Percentiles rank a stretch among this genome's conserved stretches.
Conservation (phyloP, 192 early-diverging fungal genomes). For the Backusella westeae region DNA sequence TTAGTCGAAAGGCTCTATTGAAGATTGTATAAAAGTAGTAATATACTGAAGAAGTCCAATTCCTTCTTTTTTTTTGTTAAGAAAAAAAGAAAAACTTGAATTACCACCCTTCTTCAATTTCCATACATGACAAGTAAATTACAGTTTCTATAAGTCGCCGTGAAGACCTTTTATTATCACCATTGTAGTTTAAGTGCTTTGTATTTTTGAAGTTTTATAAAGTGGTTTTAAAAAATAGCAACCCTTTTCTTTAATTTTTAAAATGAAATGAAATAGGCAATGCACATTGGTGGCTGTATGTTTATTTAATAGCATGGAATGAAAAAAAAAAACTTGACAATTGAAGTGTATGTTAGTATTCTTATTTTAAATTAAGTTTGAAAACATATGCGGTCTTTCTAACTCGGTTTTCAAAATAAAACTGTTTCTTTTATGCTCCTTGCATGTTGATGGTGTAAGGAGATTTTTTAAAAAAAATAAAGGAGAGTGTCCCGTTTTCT, state of each 20-base stretch:
- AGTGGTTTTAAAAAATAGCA: neutral
- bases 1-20: neutral
- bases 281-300: neutral
- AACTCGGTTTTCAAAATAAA: neutral
- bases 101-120: neutral
- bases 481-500: neutral
- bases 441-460: neutral
- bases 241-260: neutral
- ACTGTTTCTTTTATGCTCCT: neutral
- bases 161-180: neutral
- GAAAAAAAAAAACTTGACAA: neutral
- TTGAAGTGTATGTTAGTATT: neutral
- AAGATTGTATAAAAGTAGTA: neutral
- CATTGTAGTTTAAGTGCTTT: neutral
- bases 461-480: neutral
- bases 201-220: neutral
- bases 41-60: neutral
- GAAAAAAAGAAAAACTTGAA: neutral
- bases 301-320: neutral
- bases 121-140: too few species aligned
- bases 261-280: neutral
- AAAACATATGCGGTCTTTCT: neutral
- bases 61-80: neutral
- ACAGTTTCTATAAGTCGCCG: neutral
- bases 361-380: neutral